phyloP scores from a whole-genome alignment of 495 filamentous ascomycete species.

The Xylaria sp. region DNA sequence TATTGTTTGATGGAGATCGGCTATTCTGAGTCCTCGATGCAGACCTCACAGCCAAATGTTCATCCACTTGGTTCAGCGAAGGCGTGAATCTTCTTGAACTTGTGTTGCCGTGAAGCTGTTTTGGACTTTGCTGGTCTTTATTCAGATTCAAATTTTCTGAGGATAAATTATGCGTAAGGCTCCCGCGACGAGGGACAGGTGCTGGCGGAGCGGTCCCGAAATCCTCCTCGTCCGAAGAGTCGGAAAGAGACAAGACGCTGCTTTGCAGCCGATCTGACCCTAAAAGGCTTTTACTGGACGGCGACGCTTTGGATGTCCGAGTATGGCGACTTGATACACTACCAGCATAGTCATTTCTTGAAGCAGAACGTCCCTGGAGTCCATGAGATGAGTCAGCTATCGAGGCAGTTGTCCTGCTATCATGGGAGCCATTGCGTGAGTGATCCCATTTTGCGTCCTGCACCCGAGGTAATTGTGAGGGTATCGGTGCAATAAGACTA shows the following conservation, averaged over 20 bases:
- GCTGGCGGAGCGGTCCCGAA: constrained; percentile 35
- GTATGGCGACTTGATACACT: constrained; percentile 60
- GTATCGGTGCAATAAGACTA: constrained; percentile 35
- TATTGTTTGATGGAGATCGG: constrained; percentile 33
- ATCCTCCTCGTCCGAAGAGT: constrained; percentile 54
- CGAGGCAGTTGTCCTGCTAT: constrained; percentile 34
- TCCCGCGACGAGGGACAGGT: constrained; percentile 35
- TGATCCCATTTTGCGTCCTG: constrained; percentile 32
- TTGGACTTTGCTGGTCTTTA: constrained; percentile 28
- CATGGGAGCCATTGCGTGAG: constrained; percentile 39
- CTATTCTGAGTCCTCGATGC: constrained; percentile 30
- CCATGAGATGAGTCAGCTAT: constrained; percentile 36
- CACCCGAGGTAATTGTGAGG: constrained; percentile 20
- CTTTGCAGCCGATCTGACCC: constrained; percentile 55
- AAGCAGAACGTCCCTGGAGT: constrained; percentile 32
- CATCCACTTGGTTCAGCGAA: constrained; percentile 39
- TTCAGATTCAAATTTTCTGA: constrained; percentile 16
- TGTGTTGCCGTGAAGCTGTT: constrained; percentile 19
- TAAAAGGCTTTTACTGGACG: constrained; percentile 49
- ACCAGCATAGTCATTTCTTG: constrained; percentile 46
- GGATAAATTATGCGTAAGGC: constrained; percentile 28
- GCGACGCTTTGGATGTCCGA: constrained; percentile 56
- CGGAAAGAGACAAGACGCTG: constrained; percentile 57
- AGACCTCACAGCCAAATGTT: constrained; percentile 39
- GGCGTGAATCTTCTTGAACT: constrained; percentile 20